Conservation (phyloP, 306 rosid species). For the Acacia confusa region DNA sequence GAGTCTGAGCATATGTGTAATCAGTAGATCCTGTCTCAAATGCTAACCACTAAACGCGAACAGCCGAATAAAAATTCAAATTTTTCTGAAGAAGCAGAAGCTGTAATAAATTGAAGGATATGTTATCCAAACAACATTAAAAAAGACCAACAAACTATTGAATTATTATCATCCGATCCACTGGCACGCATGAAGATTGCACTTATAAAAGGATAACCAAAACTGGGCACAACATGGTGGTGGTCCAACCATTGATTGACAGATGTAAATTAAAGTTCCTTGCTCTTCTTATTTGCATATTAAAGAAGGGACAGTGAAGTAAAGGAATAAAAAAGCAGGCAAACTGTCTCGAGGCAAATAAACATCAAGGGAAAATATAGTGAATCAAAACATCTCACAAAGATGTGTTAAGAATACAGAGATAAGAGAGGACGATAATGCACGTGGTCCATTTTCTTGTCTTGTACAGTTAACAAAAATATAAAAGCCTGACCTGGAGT, state of each 20-base stretch:
- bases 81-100: not conserved
- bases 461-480: not conserved
- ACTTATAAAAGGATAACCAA: not conserved
- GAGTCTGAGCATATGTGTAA: too few relatives aligned
- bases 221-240: slow-evolving; percentile 2
- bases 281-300: not conserved
- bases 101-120: not conserved
- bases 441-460: slow-evolving; percentile 24
- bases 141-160: not conserved
- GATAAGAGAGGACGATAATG: slow-evolving; percentile 27
- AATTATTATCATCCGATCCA: not conserved
- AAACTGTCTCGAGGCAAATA: slow-evolving; percentile 4
- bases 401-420: slow-evolving; percentile 1
- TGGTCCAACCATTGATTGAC: slow-evolving; percentile 15
- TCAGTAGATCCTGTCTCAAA: not conserved
- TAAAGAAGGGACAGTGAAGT: slow-evolving; percentile 28
- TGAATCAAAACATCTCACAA: slow-evolving; percentile 5
- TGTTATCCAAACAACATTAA: not conserved
- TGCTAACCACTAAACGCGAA: not conserved
- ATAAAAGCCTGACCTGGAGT: slow-evolving; percentile 20
- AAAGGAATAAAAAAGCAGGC: slow-evolving; percentile 23
- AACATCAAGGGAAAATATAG: not conserved
- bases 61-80: not conserved
- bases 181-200: not conserved
- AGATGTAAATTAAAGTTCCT: not conserved